Percentiles rank a stretch among this genome's conserved stretches.
Evolutionary conservation across 1,284 basidiomycete species (phyloP).

Genomic region (Cutaneotrichosporon sp.): DNA sequence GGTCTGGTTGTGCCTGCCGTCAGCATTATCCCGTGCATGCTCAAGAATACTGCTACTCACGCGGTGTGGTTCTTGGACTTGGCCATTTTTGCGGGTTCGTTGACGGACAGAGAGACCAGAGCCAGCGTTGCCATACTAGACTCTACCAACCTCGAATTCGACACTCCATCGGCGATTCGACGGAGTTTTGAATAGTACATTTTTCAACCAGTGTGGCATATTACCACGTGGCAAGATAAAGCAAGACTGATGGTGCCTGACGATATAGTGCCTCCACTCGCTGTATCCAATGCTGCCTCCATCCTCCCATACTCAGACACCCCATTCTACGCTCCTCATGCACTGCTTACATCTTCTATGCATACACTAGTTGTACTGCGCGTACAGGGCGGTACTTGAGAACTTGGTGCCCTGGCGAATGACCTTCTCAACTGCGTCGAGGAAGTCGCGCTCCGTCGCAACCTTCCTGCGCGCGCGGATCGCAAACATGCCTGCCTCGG

Average conservation of each 20-base stretch:
- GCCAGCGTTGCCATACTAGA: neutral
- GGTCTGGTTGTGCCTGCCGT: conserved; percentile 82
- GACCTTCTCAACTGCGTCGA: conserved; percentile 98
- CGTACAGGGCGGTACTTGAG: conserved; percentile 67
- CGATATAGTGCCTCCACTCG: neutral
- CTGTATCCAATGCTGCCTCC: neutral
- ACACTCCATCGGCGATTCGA: neutral
- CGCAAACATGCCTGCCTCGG: conserved; percentile 99
- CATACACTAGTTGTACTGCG: conserved; percentile 51
- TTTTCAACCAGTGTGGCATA: neutral
- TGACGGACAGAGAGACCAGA: conserved; percentile 14
- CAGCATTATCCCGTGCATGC: conserved; percentile 13
- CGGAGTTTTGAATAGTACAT: neutral
- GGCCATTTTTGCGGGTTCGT: conserved; percentile 50
- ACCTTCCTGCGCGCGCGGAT: conserved; percentile 96
- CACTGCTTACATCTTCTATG: conserved; percentile 11
- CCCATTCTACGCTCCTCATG: neutral
- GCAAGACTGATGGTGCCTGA: too few species aligned
- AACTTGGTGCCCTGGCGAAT: conserved; percentile 98
- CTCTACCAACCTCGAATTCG: neutral
- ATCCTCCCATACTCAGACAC: too few species aligned
- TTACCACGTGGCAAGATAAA: neutral
- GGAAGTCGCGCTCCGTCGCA: conserved; percentile 94
- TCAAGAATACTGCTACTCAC: conserved; percentile 32
- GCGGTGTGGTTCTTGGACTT: conserved; percentile 62